Base-by-base conservation (phyloP, 192 early-diverging fungal genomes). In the Thamnidium elegans region DNA sequence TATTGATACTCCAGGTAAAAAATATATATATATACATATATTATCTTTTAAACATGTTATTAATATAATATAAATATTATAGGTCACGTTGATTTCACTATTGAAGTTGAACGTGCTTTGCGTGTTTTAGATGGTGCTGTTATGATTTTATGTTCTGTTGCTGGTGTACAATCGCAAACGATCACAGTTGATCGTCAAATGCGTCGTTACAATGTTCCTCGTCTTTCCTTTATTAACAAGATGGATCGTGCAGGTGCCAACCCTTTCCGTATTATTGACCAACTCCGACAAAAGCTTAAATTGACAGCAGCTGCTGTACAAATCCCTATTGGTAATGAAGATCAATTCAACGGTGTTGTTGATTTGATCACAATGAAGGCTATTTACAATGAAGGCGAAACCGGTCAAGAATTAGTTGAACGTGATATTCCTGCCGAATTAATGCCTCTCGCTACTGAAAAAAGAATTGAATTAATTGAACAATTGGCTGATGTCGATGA, bases 111-210 rank as follows among this genome's bases (percentile, higher is more conserved):
- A 77, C 87, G 91, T 62, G 91, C 91, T 42, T 75, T 93, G 68
- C 88, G 91, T 55, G 90, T 93, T 15, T 80, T 93, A 68, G 91
- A 93, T 76, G 91, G 90, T 72, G 91, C 91, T n/a, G 84, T 92
- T 30, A 75, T 93, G 56, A 87, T 93, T 9, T 75, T 93, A 58
- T 93, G 91, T 72, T 87, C 90, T 59, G 91, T 93, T 55, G 84
- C 88, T 63, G 91, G 91, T 55, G 91, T 93, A 19, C 90, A 93
- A 80, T 82, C 89, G 63, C 91, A 93, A 77, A 92, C 91, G 20
- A 93, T 93, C 44, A 93, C 91, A 4, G 91, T 93, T 30, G 91
- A 93, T 72, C 89, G 91, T 68, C 91, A 93, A 72, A 93, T 93
- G 91, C 88, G 88, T 78, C 85, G 91, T 63, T 93, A 93, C 75